Evolutionary conservation across 768 basidiomycete species (phyloP).

Genomic region (Gloeophyllum trabeum): DNA sequence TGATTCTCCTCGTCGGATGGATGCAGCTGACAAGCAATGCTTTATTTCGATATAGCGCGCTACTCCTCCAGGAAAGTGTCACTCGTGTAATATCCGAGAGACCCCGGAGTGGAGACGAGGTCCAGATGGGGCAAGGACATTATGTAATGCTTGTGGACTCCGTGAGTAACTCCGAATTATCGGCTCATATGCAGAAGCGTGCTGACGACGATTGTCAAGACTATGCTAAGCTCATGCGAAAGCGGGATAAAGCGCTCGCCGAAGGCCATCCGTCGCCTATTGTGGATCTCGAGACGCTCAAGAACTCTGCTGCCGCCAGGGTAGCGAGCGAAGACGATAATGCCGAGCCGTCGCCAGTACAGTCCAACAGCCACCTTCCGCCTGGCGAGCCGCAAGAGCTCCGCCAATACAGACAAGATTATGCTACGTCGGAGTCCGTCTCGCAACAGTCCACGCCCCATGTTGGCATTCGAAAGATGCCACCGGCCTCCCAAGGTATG

Average conservation of each 20-base stretch:
- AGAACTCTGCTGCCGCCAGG: constrained; percentile 34
- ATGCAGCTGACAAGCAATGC: constrained; percentile 1
- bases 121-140: constrained; percentile 72
- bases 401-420: no score
- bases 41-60: constrained; percentile 47
- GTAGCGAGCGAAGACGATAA: not conserved
- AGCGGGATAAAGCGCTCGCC: constrained; percentile 54
- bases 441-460: no score
- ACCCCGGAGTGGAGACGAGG: constrained; percentile 86
- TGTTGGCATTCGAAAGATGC: no score
- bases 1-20: constrained; percentile 3
- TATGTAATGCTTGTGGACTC: constrained; percentile 80
- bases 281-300: constrained; percentile 69
- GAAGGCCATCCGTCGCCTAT: constrained; percentile 38
- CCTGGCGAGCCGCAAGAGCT: no score
- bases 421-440: no score
- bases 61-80: constrained; percentile 78
- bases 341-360: not conserved
- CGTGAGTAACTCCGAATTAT: constrained; percentile 54
- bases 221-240: constrained; percentile 76
- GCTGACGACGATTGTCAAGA: constrained; percentile 28
- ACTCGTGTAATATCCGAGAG: constrained; percentile 80
- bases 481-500: no score
- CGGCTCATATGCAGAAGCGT: no score
- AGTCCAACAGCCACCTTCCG: not conserved